Evolutionary conservation across 2,329 filamentous ascomycete genomes (phyloP).

Genomic region (Curvularia verruculosa): DNA sequence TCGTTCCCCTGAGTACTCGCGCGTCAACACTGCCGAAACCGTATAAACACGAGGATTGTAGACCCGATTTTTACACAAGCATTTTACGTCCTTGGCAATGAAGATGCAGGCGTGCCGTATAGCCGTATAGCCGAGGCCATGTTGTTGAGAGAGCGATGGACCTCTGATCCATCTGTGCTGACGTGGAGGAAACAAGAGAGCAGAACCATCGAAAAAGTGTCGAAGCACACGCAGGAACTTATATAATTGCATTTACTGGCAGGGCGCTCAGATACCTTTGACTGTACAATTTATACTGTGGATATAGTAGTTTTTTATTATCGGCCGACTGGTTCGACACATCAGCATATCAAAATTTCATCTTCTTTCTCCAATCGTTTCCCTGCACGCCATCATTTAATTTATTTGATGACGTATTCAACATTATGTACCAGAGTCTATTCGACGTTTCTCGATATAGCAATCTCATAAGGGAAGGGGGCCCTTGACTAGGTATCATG

Average conservation of each 20-base stretch:
- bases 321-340: constrained; percentile 12
- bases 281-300: constrained; percentile 12
- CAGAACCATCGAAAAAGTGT: neutral
- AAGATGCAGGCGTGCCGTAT: neutral
- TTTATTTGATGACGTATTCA: neutral
- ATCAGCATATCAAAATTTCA: neutral
- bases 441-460: neutral
- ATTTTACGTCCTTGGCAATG: constrained; percentile 12
- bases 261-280: constrained; percentile 8
- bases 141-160: neutral
- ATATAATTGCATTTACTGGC: neutral
- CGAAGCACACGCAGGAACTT: neutral
- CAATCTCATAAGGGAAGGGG: no score
- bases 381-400: neutral
- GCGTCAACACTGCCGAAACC: constrained; percentile 25
- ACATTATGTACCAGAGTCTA: neutral
- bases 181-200: neutral
- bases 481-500: neutral
- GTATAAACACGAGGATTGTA: constrained; percentile 13
- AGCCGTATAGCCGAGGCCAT: constrained; percentile 3
- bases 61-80: neutral
- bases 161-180: neutral
- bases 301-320: constrained; percentile 16
- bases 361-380: neutral
- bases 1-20: constrained; percentile 22